Percentiles rank a stretch among this genome's conserved stretches.
These are phyloP conservation scores for Neophaeococcomyces mojaviensis DNA, from an alignment of 2,329 filamentous ascomycete species.

Conservation along the genomic window DNA sequence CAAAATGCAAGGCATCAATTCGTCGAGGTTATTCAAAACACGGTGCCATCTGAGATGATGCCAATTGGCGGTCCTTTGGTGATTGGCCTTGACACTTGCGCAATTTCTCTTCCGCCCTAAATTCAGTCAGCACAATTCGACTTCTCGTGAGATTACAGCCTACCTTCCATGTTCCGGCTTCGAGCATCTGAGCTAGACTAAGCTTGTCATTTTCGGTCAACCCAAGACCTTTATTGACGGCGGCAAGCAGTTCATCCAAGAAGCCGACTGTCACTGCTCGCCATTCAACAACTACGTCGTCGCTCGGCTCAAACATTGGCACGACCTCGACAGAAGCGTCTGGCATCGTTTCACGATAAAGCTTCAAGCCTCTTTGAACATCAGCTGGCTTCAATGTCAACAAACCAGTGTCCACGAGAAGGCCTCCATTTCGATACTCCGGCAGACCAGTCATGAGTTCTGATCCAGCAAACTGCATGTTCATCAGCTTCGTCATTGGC, in stretches of 20 bases:
- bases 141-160: conserved; percentile 25
- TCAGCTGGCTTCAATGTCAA: conserved; percentile 67
- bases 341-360: conserved; percentile 63
- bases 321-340: conserved; percentile 65
- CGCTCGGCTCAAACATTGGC: conserved; percentile 63
- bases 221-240: conserved; percentile 61
- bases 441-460: conserved; percentile 81
- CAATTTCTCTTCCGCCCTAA: conserved; percentile 85
- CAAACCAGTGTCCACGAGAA: conserved; percentile 78
- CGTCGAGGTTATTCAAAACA: too few species aligned
- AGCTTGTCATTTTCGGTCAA: conserved; percentile 63
- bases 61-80: conserved; percentile 95
- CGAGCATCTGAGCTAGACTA: conserved; percentile 78
- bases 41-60: conserved; percentile 91
- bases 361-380: conserved; percentile 60
- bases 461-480: conserved; percentile 70
- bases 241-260: conserved; percentile 60
- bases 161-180: conserved; percentile 98
- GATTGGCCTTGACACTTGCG: conserved; percentile 89
- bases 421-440: conserved; percentile 85
- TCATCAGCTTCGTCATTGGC: conserved; percentile 73
- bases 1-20: too few species aligned
- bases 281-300: conserved; percentile 77
- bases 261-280: conserved; percentile 67
- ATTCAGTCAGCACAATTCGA: conserved; percentile 22